Conservation (phyloP, 2,329 filamentous ascomycete genomes). For the Botrytis tulipae region DNA sequence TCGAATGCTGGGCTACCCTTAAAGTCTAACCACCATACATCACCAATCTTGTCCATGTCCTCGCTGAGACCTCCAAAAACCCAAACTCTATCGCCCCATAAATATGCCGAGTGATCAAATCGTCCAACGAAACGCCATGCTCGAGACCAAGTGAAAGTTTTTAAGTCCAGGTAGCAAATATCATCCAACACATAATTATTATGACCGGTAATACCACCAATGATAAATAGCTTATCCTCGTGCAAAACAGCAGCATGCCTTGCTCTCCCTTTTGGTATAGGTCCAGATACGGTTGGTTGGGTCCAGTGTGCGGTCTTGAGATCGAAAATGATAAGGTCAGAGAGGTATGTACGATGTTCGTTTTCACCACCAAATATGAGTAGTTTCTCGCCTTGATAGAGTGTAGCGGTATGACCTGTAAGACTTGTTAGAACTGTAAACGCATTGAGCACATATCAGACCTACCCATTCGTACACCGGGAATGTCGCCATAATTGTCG, state of each 20-base stretch:
- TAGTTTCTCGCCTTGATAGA: slow-evolving; percentile 93
- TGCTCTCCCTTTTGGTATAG: slow-evolving; percentile 83
- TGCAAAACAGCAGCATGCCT: slow-evolving; percentile 89
- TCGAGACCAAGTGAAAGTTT: slow-evolving; percentile 96
- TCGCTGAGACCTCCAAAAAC: slow-evolving; percentile 93
- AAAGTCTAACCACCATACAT: slow-evolving; percentile 96
- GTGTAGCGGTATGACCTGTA: slow-evolving; percentile 84
- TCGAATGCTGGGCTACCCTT: slow-evolving; percentile 87
- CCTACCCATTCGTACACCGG: slow-evolving; percentile 92
- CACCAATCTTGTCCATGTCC: slow-evolving; percentile 94
- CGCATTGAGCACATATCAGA: slow-evolving; percentile 14
- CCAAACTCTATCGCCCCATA: slow-evolving; percentile 91
- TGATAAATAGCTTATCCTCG: slow-evolving; percentile 94
- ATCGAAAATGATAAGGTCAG: slow-evolving; percentile 94
- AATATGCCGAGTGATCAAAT: slow-evolving; percentile 93
- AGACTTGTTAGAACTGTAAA: neutral
- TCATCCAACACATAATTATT: slow-evolving; percentile 93
- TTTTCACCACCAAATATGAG: slow-evolving; percentile 97
- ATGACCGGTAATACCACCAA: slow-evolving; percentile 91
- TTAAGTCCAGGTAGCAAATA: slow-evolving; percentile 93
- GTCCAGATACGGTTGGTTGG: slow-evolving; percentile 81
- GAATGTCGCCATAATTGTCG: slow-evolving; percentile 98
- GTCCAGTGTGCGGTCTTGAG: slow-evolving; percentile 94
- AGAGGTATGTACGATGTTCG: slow-evolving; percentile 92
- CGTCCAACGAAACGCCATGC: slow-evolving; percentile 93